phyloP scores from a whole-genome alignment of 306 rosid species.

The Sechiopsis laciniata region DNA sequence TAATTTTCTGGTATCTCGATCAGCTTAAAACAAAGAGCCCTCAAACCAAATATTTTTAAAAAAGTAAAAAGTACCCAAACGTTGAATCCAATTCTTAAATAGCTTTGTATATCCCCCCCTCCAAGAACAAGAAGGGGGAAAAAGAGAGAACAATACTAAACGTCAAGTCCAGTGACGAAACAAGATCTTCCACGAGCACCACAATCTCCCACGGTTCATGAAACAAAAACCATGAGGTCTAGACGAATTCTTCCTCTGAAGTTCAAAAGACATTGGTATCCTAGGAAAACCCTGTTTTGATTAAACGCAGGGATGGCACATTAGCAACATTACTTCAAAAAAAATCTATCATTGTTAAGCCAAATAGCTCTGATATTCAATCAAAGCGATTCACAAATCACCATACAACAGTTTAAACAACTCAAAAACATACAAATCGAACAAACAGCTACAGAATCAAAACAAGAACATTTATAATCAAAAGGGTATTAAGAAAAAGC shows the following conservation, averaged over 20 bases:
- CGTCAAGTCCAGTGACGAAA: constrained; percentile 56
- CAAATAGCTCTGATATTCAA: background rate
- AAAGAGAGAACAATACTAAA: background rate
- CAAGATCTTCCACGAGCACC: constrained; percentile 40
- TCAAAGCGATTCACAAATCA: constrained; percentile 15
- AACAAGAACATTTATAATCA: background rate
- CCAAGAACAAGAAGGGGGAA: background rate
- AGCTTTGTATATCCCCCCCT: constrained; percentile 2
- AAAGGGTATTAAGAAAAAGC: background rate
- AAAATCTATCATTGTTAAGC: background rate
- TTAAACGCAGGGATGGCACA: constrained; percentile 12
- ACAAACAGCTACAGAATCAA: background rate
- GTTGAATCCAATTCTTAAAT: constrained; percentile 19
- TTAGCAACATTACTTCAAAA: background rate
- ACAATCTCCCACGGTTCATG: constrained; percentile 40
- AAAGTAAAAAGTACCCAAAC: background rate
- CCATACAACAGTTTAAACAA: background rate
- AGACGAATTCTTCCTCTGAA: constrained; percentile 27
- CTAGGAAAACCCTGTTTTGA: constrained; percentile 31
- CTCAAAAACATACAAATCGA: background rate
- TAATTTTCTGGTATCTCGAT: constrained; percentile 2
- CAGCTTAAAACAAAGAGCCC: constrained; percentile 15
- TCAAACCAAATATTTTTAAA: constrained; percentile 14
- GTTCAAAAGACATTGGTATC: constrained; percentile 42
- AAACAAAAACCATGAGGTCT: constrained; percentile 24